Evolutionary conservation across 2,329 filamentous ascomycete species (phyloP), one percentile per base, ranked within the genome.

Genomic region (Atkinsonella hypoxylon): DNA sequence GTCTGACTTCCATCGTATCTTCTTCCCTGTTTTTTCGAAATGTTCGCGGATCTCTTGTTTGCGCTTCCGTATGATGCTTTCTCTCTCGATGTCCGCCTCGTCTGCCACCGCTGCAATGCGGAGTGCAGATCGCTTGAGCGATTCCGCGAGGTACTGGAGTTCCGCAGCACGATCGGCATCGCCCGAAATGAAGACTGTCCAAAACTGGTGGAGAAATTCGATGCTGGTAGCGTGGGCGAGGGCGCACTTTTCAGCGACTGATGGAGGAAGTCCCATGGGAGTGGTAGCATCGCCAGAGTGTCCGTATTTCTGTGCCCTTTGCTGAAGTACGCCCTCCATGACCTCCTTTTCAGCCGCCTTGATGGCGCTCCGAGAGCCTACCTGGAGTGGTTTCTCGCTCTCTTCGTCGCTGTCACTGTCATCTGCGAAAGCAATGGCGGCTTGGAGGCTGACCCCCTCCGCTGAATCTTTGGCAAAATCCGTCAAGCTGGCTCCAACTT

Each of bases 151-250:
- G 54, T 87, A 89, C 7, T 83, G 81, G 13, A 96, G 76, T 67
- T 98, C 91, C 41, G 76, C 76, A 0, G 88, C 87, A 34, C 88
- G 83, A 53, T 88, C 83, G 1, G 87, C 71, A 62, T 96, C 88
- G 13, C 90, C 91, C 0, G 90, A 96, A 26, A 95, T 76, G 62
- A 95, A 98, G 0, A 90, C 82, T 34, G 81, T 78, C 91, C 91
- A 98, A 71, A 98, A 98, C 65, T 97, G 94, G 59, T 91, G 87
- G n/a, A 98, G 72, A 61, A 97, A 98, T 62, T 98, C 93, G 38
- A 87, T 85, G 0, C 89, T 94, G 0, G 93, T 98, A 49, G 90
- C 90, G 64, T 97, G 89, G 0, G 91, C 95, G 50, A 81, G 67
- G 40, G 68, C 70, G 57, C 79, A 82, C 50, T 78, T 78, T 42